These are phyloP conservation scores for Aspergillus hiratsukae DNA, from an alignment of 2,329 filamentous ascomycete species.

Conservation along the genomic window DNA sequence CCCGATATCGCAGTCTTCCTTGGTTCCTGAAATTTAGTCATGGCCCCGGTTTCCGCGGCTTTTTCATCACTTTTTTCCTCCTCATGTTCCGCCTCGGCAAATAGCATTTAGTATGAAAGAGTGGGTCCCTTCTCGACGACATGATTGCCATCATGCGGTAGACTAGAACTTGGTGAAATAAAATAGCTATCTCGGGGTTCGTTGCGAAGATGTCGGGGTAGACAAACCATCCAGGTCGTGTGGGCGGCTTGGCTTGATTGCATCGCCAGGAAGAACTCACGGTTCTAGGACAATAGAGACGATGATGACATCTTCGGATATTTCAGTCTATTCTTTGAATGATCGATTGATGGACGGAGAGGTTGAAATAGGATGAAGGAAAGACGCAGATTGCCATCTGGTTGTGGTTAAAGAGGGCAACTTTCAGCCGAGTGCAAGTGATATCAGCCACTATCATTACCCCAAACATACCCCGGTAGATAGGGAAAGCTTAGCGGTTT, in stretches of 20 bases:
- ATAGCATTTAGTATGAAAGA: constrained; percentile 5
- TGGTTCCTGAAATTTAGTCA: constrained; percentile 2
- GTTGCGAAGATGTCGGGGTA: neutral
- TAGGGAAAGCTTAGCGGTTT: too few species aligned
- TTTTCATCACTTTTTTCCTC: constrained; percentile 2
- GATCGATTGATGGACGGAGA: too few species aligned
- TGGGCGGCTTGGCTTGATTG: too few species aligned
- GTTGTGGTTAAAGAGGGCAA: too few species aligned
- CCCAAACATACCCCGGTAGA: too few species aligned
- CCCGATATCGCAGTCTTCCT: constrained; percentile 27
- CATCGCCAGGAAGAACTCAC: too few species aligned
- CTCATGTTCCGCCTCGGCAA: constrained; percentile 10
- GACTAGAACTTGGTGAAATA: neutral
- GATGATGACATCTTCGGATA: neutral
- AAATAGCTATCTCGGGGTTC: neutral
- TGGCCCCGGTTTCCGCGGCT: neutral
- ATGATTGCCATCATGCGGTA: neutral
- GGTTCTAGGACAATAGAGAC: neutral
- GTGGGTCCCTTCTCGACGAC: constrained; percentile 1
- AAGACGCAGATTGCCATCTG: too few species aligned
- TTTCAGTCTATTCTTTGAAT: too few species aligned
- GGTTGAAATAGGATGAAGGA: too few species aligned
- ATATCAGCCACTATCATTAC: too few species aligned
- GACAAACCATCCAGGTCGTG: too few species aligned
- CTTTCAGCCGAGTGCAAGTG: too few species aligned